phyloP scores from a whole-genome alignment of 2,329 filamentous ascomycete species.

The Byssoonygena ceratinophila region DNA sequence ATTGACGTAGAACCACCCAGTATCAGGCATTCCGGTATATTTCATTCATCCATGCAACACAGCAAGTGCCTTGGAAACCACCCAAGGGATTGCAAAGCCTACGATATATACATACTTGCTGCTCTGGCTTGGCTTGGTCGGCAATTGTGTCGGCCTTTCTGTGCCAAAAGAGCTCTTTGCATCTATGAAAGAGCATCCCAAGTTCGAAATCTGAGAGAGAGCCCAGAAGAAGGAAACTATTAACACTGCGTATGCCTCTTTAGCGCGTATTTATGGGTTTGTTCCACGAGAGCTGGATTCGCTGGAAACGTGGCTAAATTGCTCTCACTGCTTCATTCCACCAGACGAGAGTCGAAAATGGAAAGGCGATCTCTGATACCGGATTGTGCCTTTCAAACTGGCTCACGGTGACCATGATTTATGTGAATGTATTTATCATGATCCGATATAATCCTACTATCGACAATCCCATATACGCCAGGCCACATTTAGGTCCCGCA shows the following conservation, averaged over 20 bases:
- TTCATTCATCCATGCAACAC: constrained; percentile 91
- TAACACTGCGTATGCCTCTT: neutral
- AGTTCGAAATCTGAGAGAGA: neutral
- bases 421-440: neutral
- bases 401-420: no score
- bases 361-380: no score
- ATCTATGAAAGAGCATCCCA: neutral
- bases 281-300: no score
- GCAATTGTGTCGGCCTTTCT: constrained; percentile 66
- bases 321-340: neutral
- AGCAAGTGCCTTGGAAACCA: constrained; percentile 62
- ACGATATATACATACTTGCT: constrained; percentile 60
- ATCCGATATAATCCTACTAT: neutral
- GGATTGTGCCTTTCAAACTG: no score
- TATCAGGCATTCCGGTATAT: constrained; percentile 66
- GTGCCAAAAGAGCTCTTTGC: constrained; percentile 56
- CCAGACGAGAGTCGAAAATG: no score
- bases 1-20: constrained; percentile 60
- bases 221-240: neutral
- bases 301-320: no score
- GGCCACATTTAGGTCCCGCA: neutral
- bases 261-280: no score
- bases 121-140: constrained; percentile 81
- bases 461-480: constrained; percentile 1
- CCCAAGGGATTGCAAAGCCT: constrained; percentile 38